Conservation (phyloP, 495 filamentous ascomycete species). For the Lepraria neglecta region DNA sequence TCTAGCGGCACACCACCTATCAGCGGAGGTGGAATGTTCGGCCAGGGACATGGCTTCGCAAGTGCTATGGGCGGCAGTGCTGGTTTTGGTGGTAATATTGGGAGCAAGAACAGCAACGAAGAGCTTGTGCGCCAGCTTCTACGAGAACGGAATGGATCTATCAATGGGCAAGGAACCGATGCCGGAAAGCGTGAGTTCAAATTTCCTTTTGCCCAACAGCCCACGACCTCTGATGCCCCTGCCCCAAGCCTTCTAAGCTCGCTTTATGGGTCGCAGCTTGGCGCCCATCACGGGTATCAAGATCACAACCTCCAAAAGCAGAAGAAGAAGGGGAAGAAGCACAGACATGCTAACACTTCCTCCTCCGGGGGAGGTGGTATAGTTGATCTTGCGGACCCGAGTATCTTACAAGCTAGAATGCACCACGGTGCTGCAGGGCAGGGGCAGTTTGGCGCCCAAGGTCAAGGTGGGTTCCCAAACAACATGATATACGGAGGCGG, state of each 20-base stretch:
- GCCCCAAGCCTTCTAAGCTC: conserved; percentile 79
- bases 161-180: conserved; percentile 62
- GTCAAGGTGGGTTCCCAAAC: conserved; percentile 93
- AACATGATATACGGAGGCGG: conserved; percentile 79
- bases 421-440: conserved; percentile 84
- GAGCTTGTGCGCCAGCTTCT: conserved; percentile 77
- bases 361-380: conserved; percentile 94
- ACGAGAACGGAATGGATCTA: conserved; percentile 50
- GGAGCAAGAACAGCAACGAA: conserved; percentile 65
- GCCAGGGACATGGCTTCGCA: conserved; percentile 68
- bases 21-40: conserved; percentile 67
- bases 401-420: conserved; percentile 97
- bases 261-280: conserved; percentile 82
- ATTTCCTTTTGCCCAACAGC: conserved; percentile 76
- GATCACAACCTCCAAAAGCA: conserved; percentile 82
- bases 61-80: conserved; percentile 56
- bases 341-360: conserved; percentile 99
- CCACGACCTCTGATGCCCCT: conserved; percentile 80
- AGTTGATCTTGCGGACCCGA: conserved; percentile 99
- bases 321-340: conserved; percentile 99
- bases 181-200: conserved; percentile 90
- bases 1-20: conserved; percentile 87
- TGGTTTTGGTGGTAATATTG: conserved; percentile 57
- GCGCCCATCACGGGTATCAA: conserved; percentile 76
- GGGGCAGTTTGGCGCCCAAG: conserved; percentile 82